These are phyloP conservation scores for Cicer yamashitae DNA, from an alignment of 306 rosid genomes.

Conservation along the genomic window DNA sequence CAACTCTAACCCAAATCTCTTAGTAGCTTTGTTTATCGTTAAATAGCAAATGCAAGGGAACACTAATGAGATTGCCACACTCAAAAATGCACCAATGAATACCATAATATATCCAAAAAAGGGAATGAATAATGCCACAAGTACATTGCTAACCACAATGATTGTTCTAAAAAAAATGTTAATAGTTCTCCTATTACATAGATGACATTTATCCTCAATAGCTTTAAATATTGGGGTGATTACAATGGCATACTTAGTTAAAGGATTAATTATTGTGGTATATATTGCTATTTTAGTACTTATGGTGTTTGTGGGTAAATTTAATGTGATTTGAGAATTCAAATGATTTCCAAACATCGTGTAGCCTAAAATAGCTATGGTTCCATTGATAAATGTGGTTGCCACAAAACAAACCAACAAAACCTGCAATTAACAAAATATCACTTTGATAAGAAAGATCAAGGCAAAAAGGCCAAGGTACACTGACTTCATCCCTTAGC, in stretches of 20 bases:
- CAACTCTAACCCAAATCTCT: conserved; percentile 55
- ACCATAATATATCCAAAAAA: conserved; percentile 77
- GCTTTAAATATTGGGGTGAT: conserved; percentile 65
- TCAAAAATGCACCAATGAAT: conserved; percentile 61
- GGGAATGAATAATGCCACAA: conserved; percentile 65
- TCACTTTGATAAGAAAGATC: not conserved
- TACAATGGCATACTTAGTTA: conserved; percentile 66
- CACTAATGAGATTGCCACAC: conserved; percentile 54
- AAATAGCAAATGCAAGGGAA: conserved; percentile 75
- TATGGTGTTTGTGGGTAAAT: conserved; percentile 56
- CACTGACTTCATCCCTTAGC: not conserved
- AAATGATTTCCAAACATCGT: conserved; percentile 60
- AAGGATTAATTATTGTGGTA: conserved; percentile 67
- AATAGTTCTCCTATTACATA: not conserved
- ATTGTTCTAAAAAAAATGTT: conserved; percentile 57
- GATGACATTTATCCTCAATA: conserved; percentile 53
- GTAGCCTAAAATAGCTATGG: conserved; percentile 69
- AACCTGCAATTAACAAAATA: conserved; percentile 53
- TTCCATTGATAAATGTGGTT: conserved; percentile 61
- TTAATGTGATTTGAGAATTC: conserved; percentile 71
- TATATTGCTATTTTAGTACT: conserved; percentile 65
- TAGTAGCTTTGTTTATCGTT: conserved; percentile 58
- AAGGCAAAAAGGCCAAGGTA: not conserved
- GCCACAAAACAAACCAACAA: conserved; percentile 57
- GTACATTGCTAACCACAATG: conserved; percentile 53